Evolutionary conservation across 2,329 filamentous ascomycete species (phyloP).

Genomic region (Basipetospora chlamydospora): DNA sequence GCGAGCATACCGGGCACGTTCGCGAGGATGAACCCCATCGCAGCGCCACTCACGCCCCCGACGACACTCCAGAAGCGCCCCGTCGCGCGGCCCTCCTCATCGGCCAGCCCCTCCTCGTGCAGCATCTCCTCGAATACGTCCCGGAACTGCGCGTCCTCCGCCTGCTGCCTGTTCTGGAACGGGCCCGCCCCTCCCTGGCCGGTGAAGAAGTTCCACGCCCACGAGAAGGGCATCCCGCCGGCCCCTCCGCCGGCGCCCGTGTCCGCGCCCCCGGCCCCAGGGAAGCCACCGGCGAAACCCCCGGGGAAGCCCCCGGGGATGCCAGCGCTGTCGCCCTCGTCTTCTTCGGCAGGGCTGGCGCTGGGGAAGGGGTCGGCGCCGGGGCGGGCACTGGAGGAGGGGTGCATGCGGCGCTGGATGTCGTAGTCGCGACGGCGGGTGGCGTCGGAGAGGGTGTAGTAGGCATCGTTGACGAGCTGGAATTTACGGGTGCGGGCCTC

Average conservation of each 20-base stretch:
- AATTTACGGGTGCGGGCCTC: constrained; percentile 70
- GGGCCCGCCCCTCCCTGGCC: constrained; percentile 20
- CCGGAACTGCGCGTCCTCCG: constrained; percentile 72
- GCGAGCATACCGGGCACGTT: constrained; percentile 83
- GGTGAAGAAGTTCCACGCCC: constrained; percentile 56
- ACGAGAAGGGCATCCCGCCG: constrained; percentile 48
- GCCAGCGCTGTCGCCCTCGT: too few relatives aligned
- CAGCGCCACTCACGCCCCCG: constrained; percentile 74
- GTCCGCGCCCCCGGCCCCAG: neutral
- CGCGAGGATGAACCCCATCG: constrained; percentile 86
- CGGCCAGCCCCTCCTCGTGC: constrained; percentile 69
- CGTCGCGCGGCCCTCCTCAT: constrained; percentile 38
- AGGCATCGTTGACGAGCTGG: constrained; percentile 84
- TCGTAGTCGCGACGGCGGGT: constrained; percentile 74
- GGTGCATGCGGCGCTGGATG: constrained; percentile 31
- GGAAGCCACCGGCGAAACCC: too few relatives aligned
- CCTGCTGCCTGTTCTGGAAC: constrained; percentile 28
- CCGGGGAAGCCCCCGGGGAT: too few relatives aligned
- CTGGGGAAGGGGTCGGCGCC: constrained; percentile 25
- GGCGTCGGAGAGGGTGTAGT: constrained; percentile 77
- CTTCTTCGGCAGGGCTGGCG: constrained; percentile 8
- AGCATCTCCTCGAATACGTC: constrained; percentile 84
- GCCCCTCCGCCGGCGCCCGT: constrained; percentile 17
- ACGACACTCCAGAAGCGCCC: constrained; percentile 75
- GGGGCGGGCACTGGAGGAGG: constrained; percentile 23